These are phyloP conservation scores for Gaillardinia entomophila DNA, from an alignment of 805 yeast species.

Conservation along the genomic window DNA sequence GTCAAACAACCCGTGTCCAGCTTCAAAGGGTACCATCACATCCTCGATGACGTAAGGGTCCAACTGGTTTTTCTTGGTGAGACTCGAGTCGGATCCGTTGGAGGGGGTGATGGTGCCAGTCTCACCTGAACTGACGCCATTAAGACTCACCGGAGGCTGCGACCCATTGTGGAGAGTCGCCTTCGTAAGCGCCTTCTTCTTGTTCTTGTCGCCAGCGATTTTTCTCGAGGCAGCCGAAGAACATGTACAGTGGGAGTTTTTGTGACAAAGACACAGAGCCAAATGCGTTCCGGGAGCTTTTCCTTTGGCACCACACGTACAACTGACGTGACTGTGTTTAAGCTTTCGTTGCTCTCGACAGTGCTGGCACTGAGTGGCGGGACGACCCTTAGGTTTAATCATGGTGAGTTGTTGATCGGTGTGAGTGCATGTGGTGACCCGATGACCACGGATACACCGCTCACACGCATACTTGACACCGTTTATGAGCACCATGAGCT, in stretches of 20 bases:
- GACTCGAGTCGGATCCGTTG: too few species aligned
- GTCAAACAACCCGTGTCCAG: constrained; percentile 35
- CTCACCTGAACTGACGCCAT: too few species aligned
- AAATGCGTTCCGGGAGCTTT: constrained; percentile 33
- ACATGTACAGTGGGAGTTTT: constrained; percentile 37
- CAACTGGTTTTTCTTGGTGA: too few species aligned
- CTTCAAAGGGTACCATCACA: constrained; percentile 23
- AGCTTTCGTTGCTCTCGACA: constrained; percentile 71
- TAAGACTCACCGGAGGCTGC: too few species aligned
- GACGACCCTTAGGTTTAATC: constrained; percentile 96
- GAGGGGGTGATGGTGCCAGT: too few species aligned
- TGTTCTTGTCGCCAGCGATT: constrained; percentile 12
- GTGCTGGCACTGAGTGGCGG: constrained; percentile 85
- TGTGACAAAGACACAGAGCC: constrained; percentile 33
- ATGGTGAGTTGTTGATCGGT: constrained; percentile 83
- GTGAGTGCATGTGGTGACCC: constrained; percentile 92
- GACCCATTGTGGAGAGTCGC: too few species aligned
- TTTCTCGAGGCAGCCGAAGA: constrained; percentile 9
- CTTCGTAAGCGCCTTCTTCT: constrained; percentile 3
- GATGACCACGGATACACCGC: constrained; percentile 91
- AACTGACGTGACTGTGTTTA: constrained; percentile 60
- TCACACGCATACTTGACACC: constrained; percentile 97
- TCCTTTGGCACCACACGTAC: constrained; percentile 62
- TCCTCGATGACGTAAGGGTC: constrained; percentile 27
- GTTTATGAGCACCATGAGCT: constrained; percentile 77